phyloP scores from a whole-genome alignment of 495 filamentous ascomycete species.

The Talaromyces nanjingensis region DNA sequence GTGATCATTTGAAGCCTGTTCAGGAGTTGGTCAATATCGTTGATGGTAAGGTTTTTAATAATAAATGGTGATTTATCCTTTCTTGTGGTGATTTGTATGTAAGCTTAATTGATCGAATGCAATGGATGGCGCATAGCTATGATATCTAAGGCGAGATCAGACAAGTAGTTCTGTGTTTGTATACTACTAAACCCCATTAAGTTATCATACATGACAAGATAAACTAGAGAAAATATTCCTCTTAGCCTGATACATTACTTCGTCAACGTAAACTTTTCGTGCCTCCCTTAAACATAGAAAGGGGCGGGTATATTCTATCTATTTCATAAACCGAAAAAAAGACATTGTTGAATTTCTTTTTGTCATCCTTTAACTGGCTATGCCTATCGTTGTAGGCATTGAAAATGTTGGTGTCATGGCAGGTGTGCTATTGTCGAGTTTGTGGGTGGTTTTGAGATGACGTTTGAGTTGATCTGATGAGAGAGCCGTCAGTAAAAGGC shows the following conservation, averaged over 20 bases:
- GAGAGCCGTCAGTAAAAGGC: not conserved
- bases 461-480: constrained; percentile 39
- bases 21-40: constrained; percentile 41
- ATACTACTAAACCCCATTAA: not conserved
- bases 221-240: not conserved
- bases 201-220: not conserved
- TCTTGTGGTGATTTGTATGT: not conserved
- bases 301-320: not conserved
- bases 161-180: not conserved
- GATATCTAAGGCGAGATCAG: too few species aligned
- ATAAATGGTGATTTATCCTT: constrained; percentile 30
- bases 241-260: not conserved
- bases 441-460: constrained; percentile 37
- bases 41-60: constrained; percentile 36
- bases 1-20: constrained; percentile 38
- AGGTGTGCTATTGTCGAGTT: constrained; percentile 17
- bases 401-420: not conserved
- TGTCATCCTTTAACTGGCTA: not conserved
- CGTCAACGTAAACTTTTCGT: not conserved
- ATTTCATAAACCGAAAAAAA: not conserved
- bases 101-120: not conserved
- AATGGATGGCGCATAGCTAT: not conserved
- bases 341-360: not conserved
- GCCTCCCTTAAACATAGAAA: not conserved
- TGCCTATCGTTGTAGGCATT: not conserved